These are phyloP conservation scores for Maudiozyma saulgeensis DNA, from an alignment of 805 yeast genomes.

Conservation along the genomic window DNA sequence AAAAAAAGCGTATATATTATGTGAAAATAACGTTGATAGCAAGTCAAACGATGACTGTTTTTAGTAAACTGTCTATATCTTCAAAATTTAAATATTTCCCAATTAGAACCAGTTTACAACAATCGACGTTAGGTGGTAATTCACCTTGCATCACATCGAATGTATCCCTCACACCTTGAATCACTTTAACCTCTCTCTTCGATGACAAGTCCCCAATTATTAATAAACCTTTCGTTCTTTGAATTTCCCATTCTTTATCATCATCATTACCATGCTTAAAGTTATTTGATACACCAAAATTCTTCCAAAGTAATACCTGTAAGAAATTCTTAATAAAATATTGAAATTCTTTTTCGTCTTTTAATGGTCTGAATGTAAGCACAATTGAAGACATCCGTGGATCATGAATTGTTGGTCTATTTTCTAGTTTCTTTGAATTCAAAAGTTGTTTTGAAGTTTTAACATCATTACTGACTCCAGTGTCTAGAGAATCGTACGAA, in stretches of 20 bases:
- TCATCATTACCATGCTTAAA: slow-evolving; percentile 17
- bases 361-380: slow-evolving; percentile 36
- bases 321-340: slow-evolving; percentile 48
- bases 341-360: slow-evolving; percentile 30
- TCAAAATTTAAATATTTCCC: slow-evolving; percentile 50
- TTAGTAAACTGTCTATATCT: slow-evolving; percentile 24
- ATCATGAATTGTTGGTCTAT: slow-evolving; percentile 34
- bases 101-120: slow-evolving; percentile 61
- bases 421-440: slow-evolving; percentile 2
- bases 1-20: background rate
- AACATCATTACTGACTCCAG: background rate
- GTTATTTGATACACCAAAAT: slow-evolving; percentile 38
- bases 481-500: slow-evolving; percentile 48
- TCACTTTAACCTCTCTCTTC: slow-evolving; percentile 38
- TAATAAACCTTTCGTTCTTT: slow-evolving; percentile 72
- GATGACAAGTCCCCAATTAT: slow-evolving; percentile 29
- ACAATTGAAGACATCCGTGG: slow-evolving; percentile 47
- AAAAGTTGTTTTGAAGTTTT: slow-evolving; percentile 2
- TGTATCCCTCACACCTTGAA: slow-evolving; percentile 91
- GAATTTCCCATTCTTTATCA: slow-evolving; percentile 45
- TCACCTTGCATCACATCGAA: slow-evolving; percentile 60
- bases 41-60: slow-evolving; percentile 2
- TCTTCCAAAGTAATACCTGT: slow-evolving; percentile 64
- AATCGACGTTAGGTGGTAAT: slow-evolving; percentile 16
- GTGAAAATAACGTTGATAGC: background rate